Conservation (phyloP, 2,329 filamentous ascomycete species). For the Talaromyces sp. region DNA sequence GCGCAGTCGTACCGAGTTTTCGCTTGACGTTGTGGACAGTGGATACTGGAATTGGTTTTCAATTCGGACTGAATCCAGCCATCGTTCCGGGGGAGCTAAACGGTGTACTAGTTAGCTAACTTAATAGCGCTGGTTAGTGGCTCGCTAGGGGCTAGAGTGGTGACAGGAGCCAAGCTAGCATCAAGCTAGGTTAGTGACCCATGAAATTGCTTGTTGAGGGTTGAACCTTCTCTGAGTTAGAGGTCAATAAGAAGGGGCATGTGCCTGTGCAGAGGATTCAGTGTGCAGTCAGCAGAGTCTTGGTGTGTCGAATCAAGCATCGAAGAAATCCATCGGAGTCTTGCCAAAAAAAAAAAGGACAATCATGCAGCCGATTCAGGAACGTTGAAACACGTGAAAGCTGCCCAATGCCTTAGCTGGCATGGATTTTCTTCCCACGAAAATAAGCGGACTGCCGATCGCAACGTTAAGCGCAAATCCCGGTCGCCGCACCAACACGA, state of each 20-base stretch:
- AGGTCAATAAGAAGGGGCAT: neutral
- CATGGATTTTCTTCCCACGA: neutral
- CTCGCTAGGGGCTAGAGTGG: neutral
- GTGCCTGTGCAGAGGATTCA: neutral
- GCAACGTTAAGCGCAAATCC: conserved; percentile 4
- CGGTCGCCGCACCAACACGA: conserved; percentile 1
- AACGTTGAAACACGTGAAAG: neutral
- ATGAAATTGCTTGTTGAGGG: neutral
- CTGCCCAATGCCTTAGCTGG: neutral
- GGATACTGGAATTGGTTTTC: neutral
- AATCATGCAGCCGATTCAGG: neutral
- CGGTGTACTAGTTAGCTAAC: neutral
- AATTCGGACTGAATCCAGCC: neutral
- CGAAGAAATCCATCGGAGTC: neutral
- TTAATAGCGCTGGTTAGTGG: neutral
- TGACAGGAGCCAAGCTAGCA: neutral
- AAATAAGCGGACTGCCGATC: conserved; percentile 8
- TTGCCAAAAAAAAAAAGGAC: neutral
- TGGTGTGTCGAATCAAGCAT: neutral
- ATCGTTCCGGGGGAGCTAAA: neutral
- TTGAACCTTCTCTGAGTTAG: neutral
- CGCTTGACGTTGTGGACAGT: neutral
- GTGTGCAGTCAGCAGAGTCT: neutral
- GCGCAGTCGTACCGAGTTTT: neutral
- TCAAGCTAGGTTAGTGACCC: neutral